Base-by-base conservation (phyloP, 2,329 filamentous ascomycete genomes). In the Lecanoromycetidae sp. region DNA sequence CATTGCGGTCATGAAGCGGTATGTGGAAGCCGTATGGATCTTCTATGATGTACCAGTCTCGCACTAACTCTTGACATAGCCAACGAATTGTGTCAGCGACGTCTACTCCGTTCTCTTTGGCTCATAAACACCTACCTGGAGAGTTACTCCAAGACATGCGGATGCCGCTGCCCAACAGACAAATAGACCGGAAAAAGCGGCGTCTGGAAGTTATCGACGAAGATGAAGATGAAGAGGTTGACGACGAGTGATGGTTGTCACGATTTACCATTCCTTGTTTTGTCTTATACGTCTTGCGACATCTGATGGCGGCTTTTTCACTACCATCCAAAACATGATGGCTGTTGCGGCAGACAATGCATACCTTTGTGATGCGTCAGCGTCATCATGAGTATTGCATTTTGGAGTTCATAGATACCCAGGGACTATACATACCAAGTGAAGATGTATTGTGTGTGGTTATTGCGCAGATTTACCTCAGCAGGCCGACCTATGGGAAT, bases 371-470 rank as follows among this genome's bases (percentile, higher is more conserved):
- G 8, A 48, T 55, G 45, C 50, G 13, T 46, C n/a, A 52, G 63
- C 27, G 64, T 56, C 48, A 51, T 26, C 30, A 47, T 46, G 39
- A 39, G 38, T 40, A 49, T 37, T 15, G 43, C 29, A 48, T 36
- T 6, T 34, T 45, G 27, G 23, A 26, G 13, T 19, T 30, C 26
- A 19, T 17, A 46, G 12, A 32, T 29, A 46, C n/a, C 41, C 48
- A n/a, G 5, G 35, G 13, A 23, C 19, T 22, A 23, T 29, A 66
- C 80, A 60, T 77, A 96, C 91, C 91, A 98, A 56, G 91, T 98
- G 65, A 95, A 91, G 57, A 98, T 98, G 66, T 98, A 98, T 71
- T 96, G 91, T 54, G 86, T 80, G 66, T 98, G 91, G 66, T 94
- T 96, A 63, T 98, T 98, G 63, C 87, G 78, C 60, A 98, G 70